phyloP scores from a whole-genome alignment of 805 yeast genomes.

The Cyberlindnera subsufficiens region DNA sequence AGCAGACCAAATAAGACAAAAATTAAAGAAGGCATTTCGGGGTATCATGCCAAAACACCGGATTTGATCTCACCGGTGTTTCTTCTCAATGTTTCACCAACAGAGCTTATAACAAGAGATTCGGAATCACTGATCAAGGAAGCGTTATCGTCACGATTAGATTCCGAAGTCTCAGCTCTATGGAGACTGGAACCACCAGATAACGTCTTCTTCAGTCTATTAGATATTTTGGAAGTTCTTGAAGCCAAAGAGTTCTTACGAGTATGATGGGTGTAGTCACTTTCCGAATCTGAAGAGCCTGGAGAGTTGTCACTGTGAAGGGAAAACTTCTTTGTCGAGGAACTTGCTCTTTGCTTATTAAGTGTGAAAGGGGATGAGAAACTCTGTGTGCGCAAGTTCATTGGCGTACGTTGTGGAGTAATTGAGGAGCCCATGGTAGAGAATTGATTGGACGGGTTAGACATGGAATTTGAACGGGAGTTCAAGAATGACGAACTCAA shows the following conservation, averaged over 20 bases:
- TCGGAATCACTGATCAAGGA: conserved; percentile 19
- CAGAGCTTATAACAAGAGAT: conserved; percentile 26
- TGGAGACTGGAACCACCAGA: conserved; percentile 8
- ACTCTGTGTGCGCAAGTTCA: conserved; percentile 12
- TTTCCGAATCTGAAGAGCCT: conserved; percentile 24
- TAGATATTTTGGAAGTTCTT: conserved; percentile 5
- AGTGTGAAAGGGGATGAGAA: conserved; percentile 30
- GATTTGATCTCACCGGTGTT: conserved; percentile 25
- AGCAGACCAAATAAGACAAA: not conserved
- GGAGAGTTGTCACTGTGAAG: conserved; percentile 19
- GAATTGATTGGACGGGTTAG: conserved; percentile 2
- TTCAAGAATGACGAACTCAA: conserved; percentile 28
- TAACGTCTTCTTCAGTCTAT: conserved; percentile 6
- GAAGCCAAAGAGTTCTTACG: conserved; percentile 14
- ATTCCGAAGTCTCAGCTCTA: not conserved
- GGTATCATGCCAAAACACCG: conserved; percentile 2
- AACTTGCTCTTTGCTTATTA: conserved; percentile 10
- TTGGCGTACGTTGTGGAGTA: conserved; percentile 21
- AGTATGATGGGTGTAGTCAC: conserved; percentile 13
- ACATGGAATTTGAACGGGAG: conserved; percentile 15
- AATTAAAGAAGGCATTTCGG: not conserved
- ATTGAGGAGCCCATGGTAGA: conserved; percentile 15
- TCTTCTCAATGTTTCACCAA: conserved; percentile 29
- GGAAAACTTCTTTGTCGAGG: conserved; percentile 17
- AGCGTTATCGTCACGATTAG: conserved; percentile 6